phyloP scores from a whole-genome alignment of 73 alveolate species.

The Paramecium primaurelia region DNA sequence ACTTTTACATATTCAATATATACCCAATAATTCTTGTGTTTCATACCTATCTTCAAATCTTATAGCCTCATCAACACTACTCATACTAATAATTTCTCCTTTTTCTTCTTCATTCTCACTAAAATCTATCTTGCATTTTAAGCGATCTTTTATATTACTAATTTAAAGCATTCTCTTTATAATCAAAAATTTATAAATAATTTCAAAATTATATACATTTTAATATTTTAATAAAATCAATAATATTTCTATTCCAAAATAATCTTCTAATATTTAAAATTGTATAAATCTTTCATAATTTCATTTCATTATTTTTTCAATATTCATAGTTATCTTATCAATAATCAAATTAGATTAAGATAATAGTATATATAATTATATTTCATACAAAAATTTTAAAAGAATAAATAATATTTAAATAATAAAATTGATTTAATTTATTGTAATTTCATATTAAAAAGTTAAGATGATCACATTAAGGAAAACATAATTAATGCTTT shows the following conservation, averaged over 20 bases:
- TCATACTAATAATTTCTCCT: not conserved
- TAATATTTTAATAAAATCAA: not conserved
- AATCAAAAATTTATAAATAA: not conserved
- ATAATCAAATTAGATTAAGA: too few relatives aligned
- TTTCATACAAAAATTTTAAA: too few relatives aligned
- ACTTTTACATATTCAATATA: not conserved
- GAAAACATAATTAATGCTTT: constrained; percentile 16
- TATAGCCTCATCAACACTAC: not conserved
- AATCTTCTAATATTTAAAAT: not conserved
- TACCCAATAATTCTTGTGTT: not conserved
- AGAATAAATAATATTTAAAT: too few relatives aligned
- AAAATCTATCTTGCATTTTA: not conserved
- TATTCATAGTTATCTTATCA: too few relatives aligned
- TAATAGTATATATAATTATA: too few relatives aligned
- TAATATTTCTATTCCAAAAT: not conserved
- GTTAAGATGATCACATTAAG: constrained; percentile 35
- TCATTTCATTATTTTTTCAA: too few relatives aligned
- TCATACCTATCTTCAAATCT: not conserved
- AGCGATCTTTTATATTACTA: not conserved
- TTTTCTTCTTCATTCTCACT: not conserved
- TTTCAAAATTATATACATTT: not conserved
- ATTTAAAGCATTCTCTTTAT: not conserved
- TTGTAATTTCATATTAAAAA: not conserved
- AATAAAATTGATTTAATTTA: not conserved
- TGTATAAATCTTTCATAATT: not conserved